Percentiles rank a stretch among this genome's conserved stretches.
These are phyloP conservation scores for Leucocoprinus birnbaumii DNA, from an alignment of 768 basidiomycete genomes.

Conservation along the genomic window DNA sequence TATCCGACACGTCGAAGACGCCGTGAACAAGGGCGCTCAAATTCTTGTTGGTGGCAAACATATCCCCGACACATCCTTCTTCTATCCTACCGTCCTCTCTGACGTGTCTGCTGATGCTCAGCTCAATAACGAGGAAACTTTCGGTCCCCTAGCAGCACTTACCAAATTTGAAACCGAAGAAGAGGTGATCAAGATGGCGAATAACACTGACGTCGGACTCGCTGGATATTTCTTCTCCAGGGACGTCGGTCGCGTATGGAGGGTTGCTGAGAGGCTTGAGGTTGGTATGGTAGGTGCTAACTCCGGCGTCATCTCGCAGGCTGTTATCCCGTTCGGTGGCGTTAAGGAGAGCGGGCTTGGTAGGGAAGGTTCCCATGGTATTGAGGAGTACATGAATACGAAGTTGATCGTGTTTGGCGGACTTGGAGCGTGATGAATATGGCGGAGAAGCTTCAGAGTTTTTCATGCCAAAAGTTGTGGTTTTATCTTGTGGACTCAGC, in stretches of 20 bases:
- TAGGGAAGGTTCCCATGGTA: conserved; percentile 86
- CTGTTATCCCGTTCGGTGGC: conserved; percentile 85
- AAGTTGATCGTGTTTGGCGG: conserved; percentile 85
- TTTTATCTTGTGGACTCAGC: not conserved
- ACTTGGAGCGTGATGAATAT: conserved; percentile 32
- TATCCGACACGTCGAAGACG: conserved; percentile 82
- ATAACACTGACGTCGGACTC: conserved; percentile 78
- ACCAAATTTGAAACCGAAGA: conserved; percentile 93
- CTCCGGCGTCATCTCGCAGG: conserved; percentile 76
- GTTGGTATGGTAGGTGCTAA: conserved; percentile 91
- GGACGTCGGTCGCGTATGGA: conserved; percentile 88
- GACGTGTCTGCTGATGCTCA: conserved; percentile 73
- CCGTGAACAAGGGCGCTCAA: conserved; percentile 80
- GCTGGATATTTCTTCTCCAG: conserved; percentile 91
- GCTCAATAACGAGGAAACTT: conserved; percentile 85
- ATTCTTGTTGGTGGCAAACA: conserved; percentile 87
- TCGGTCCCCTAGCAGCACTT: conserved; percentile 88
- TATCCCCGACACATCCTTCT: conserved; percentile 63
- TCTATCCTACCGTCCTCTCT: conserved; percentile 82
- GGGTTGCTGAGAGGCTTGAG: conserved; percentile 92
- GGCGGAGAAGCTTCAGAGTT: not conserved
- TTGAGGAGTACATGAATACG: conserved; percentile 83
- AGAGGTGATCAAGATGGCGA: conserved; percentile 84
- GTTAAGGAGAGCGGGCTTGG: conserved; percentile 86
- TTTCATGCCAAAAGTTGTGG: not conserved